A percentile compares a stretch with the other conserved stretches of the same genome.
phyloP scores from a whole-genome alignment of 2,329 filamentous ascomycete species.

The Aspergillus japonicus region DNA sequence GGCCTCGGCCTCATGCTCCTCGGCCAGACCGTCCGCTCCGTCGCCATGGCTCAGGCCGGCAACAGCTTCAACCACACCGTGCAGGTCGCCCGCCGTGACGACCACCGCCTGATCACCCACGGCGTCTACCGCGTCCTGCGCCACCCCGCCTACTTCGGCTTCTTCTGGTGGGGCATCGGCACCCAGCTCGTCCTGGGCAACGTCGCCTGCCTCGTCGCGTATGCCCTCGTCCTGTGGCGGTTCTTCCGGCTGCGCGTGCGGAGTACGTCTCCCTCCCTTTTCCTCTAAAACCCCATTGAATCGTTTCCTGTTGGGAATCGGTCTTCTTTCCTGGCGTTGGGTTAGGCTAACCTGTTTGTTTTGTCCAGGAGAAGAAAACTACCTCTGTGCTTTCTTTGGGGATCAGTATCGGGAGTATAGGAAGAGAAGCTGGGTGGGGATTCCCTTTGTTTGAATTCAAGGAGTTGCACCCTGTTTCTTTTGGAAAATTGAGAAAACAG shows the following conservation, averaged over 20 bases:
- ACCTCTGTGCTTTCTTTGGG: conserved; percentile 78
- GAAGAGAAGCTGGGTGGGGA: conserved; percentile 68
- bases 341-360: too few species aligned
- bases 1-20: conserved; percentile 64
- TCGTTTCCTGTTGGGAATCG: too few species aligned
- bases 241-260: conserved; percentile 77
- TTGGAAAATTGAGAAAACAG: not conserved
- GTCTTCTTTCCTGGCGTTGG: too few species aligned
- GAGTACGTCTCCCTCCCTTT: conserved; percentile 46
- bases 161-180: conserved; percentile 97
- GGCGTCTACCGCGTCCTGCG: conserved; percentile 75
- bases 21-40: conserved; percentile 74
- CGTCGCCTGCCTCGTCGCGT: conserved; percentile 70
- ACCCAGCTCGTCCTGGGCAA: conserved; percentile 91
- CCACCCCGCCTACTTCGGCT: conserved; percentile 95
- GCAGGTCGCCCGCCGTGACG: conserved; percentile 65
- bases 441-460: conserved; percentile 52
- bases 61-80: conserved; percentile 89
- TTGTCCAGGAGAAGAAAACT: conserved; percentile 68
- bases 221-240: conserved; percentile 73
- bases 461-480: not conserved
- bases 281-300: not conserved
- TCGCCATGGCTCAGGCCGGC: conserved; percentile 86
- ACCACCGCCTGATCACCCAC: conserved; percentile 76
- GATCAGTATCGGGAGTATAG: conserved; percentile 76